These are phyloP conservation scores for Vigna angularis DNA, from an alignment of 306 rosid genomes.

Conservation along the genomic window DNA sequence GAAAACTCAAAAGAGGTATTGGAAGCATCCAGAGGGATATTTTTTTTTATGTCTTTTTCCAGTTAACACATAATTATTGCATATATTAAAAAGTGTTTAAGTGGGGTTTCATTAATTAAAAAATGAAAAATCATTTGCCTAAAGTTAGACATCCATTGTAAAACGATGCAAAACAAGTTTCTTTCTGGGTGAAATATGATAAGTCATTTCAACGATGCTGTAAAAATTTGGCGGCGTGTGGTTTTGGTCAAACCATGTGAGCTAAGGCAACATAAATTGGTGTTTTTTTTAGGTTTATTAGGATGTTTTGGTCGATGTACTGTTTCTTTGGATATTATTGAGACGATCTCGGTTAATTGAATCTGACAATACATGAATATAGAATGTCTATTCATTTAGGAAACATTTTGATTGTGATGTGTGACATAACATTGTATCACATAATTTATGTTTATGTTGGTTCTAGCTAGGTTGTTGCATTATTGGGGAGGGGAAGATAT, in stretches of 20 bases:
- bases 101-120: not conserved
- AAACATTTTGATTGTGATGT: too few relatives aligned
- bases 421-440: too few relatives aligned
- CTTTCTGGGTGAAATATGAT: not conserved
- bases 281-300: too few relatives aligned
- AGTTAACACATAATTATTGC: not conserved
- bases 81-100: not conserved
- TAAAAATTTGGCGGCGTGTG: not conserved
- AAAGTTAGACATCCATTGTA: not conserved
- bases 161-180: not conserved
- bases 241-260: not conserved
- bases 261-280: not conserved
- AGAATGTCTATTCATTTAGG: too few relatives aligned
- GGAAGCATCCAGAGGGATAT: not conserved
- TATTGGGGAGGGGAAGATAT: slow-evolving; percentile 19
- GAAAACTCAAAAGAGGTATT: slow-evolving; percentile 4
- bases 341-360: too few relatives aligned
- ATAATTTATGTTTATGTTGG: not conserved
- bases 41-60: not conserved
- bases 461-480: slow-evolving; percentile 34
- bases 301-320: too few relatives aligned
- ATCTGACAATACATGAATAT: too few relatives aligned
- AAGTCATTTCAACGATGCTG: not conserved
- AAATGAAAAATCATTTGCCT: not conserved
- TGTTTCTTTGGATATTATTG: too few relatives aligned